Evolutionary conservation across 2,329 filamentous ascomycete genomes (phyloP).

Genomic region (Cercospora sp.): DNA sequence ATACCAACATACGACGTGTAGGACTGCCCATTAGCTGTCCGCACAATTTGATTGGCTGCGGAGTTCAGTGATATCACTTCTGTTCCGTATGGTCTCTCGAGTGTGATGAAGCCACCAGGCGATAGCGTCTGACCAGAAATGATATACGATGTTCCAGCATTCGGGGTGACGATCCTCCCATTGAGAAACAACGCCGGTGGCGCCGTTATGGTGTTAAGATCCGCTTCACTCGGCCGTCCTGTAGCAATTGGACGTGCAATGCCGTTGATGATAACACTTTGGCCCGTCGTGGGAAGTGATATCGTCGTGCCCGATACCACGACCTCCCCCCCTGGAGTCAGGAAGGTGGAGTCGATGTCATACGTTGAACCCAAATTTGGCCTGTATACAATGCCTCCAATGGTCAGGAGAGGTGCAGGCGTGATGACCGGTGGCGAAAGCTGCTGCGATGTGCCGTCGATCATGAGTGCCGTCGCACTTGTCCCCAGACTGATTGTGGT

Average conservation of each 20-base stretch:
- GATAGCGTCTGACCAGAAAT: constrained; percentile 32
- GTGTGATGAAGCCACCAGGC: constrained; percentile 30
- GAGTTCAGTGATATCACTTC: constrained; percentile 38
- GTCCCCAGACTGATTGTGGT: constrained; percentile 45
- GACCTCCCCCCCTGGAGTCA: constrained; percentile 40
- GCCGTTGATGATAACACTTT: constrained; percentile 44
- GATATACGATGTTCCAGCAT: constrained; percentile 34
- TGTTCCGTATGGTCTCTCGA: constrained; percentile 23
- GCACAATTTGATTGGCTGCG: constrained; percentile 34
- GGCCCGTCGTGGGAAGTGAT: constrained; percentile 43
- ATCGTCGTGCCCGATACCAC: constrained; percentile 43
- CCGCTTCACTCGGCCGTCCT: constrained; percentile 9
- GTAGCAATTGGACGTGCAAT: constrained; percentile 10
- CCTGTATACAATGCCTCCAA: constrained; percentile 35
- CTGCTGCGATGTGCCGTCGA: constrained; percentile 42
- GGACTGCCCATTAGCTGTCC: constrained; percentile 27
- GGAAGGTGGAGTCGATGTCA: constrained; percentile 22
- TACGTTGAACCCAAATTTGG: constrained; percentile 39
- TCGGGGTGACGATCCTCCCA: constrained; percentile 31
- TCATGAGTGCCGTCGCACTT: constrained; percentile 43
- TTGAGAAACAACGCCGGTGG: constrained; percentile 35
- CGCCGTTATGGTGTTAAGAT: constrained; percentile 31
- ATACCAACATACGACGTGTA: constrained; percentile 28
- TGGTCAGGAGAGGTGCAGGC: constrained; percentile 34
- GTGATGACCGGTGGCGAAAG: constrained; percentile 37